Percentiles rank a stretch among this genome's conserved stretches.
Evolutionary conservation across 2,329 filamentous ascomycete species (phyloP).

Genomic region (Truncatella angustata): DNA sequence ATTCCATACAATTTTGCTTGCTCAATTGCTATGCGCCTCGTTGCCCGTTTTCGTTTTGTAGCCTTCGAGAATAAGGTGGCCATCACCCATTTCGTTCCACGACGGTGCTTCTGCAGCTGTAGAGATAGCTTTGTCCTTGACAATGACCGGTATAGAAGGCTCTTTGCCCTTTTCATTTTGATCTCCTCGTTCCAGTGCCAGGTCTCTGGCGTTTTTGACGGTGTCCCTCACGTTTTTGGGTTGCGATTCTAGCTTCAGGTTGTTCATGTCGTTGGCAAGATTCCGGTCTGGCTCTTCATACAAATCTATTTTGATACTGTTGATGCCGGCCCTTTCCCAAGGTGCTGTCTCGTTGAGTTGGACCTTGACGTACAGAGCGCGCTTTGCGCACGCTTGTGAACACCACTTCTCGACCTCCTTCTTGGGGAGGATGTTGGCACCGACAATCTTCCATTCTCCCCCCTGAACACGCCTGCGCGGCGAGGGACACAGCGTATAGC

Average conservation of each 20-base stretch:
- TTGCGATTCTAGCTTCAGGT: slow-evolving; percentile 42
- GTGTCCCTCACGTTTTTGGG: too few relatives aligned
- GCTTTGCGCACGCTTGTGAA: slow-evolving; percentile 71
- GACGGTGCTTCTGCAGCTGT: slow-evolving; percentile 37
- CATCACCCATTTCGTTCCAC: slow-evolving; percentile 31
- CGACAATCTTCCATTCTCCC: slow-evolving; percentile 68
- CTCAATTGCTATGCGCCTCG: slow-evolving; percentile 16
- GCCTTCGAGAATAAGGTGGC: slow-evolving; percentile 50
- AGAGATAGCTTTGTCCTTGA: slow-evolving; percentile 50
- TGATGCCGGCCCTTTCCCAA: slow-evolving; percentile 71
- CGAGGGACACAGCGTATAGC: slow-evolving; percentile 75
- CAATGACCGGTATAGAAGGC: slow-evolving; percentile 44
- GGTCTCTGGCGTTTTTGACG: slow-evolving; percentile 23
- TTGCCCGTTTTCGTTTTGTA: slow-evolving; percentile 40
- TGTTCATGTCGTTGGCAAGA: slow-evolving; percentile 17
- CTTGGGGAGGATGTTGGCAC: slow-evolving; percentile 66
- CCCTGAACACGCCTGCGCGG: slow-evolving; percentile 56
- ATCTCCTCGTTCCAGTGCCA: slow-evolving; percentile 31
- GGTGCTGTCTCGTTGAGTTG: slow-evolving; percentile 84
- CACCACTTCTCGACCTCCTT: slow-evolving; percentile 86
- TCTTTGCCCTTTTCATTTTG: slow-evolving; percentile 24
- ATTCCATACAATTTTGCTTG: neutral
- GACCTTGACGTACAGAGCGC: slow-evolving; percentile 82
- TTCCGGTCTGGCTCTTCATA: slow-evolving; percentile 57
- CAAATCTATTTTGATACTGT: slow-evolving; percentile 57